phyloP scores from a whole-genome alignment of 176 grass and related monocot genomes.

The Carex littledalei region DNA sequence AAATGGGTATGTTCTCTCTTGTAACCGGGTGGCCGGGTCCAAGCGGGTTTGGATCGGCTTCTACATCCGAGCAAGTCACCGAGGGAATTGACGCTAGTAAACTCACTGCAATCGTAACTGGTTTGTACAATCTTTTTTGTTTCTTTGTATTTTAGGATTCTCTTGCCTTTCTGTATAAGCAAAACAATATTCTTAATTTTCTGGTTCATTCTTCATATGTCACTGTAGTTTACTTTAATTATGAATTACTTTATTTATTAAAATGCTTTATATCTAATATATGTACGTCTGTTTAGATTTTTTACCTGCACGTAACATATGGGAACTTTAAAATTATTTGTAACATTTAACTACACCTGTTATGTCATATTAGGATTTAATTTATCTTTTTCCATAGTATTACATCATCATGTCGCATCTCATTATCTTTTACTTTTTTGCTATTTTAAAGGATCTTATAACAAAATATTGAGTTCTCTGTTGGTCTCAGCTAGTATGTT shows the following conservation, averaged over 20 bases:
- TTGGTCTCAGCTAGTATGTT: neutral
- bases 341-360: neutral
- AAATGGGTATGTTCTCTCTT: conserved; percentile 57
- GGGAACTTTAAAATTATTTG: neutral
- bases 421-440: neutral
- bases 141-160: neutral
- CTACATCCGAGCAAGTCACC: conserved; percentile 93
- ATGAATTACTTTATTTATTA: neutral
- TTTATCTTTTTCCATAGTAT: neutral
- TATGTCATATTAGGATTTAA: neutral
- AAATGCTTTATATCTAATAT: neutral
- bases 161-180: neutral
- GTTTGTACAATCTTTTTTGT: conserved; percentile 23
- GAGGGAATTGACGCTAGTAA: conserved; percentile 41
- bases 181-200: neutral
- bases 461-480: neutral
- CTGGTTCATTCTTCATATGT: neutral
- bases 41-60: conserved; percentile 72
- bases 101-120: conserved; percentile 80
- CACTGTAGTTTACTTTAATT: neutral
- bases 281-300: neutral
- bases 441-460: neutral
- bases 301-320: neutral
- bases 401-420: neutral
- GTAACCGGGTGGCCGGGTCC: conserved; percentile 65